Evolutionary conservation across 306 rosid species (phyloP).

Genomic region (Potentilla sterilis): DNA sequence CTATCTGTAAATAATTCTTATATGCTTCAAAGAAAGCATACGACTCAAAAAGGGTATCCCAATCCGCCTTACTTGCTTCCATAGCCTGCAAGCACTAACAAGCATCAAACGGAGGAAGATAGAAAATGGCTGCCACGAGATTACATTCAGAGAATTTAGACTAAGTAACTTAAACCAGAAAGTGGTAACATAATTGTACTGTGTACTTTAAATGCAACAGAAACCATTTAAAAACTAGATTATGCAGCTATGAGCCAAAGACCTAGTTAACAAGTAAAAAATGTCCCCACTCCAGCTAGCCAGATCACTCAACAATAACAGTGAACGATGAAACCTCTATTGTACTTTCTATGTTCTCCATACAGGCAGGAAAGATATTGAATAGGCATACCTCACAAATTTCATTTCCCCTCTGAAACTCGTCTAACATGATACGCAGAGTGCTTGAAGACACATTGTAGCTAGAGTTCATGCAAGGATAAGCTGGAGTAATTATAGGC

Average conservation of each 20-base stretch:
- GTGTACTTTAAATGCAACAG: neutral
- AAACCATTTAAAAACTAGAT: neutral
- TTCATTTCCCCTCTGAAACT: conserved; percentile 90
- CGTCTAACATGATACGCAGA: conserved; percentile 78
- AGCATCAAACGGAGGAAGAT: conserved; percentile 17
- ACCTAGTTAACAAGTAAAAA: neutral
- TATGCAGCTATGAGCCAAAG: neutral
- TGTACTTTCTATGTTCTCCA: neutral
- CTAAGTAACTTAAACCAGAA: neutral
- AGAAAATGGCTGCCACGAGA: neutral
- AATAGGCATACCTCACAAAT: conserved; percentile 72
- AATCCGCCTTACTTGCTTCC: conserved; percentile 75
- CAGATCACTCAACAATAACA: neutral
- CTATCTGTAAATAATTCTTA: conserved; percentile 83
- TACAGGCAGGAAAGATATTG: conserved; percentile 13
- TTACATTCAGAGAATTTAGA: neutral
- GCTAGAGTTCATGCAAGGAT: conserved; percentile 97
- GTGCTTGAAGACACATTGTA: conserved; percentile 94
- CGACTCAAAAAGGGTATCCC: conserved; percentile 91
- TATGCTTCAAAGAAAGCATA: conserved; percentile 83
- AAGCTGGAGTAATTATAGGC: conserved; percentile 99
- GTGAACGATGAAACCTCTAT: neutral
- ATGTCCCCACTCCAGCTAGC: neutral
- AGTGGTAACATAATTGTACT: neutral
- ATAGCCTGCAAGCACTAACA: conserved; percentile 60